Evolutionary conservation across 164 flowering plant species (phyloP), one percentile per base, ranked within the genome.

Genomic region (Aristolochia contorta): DNA sequence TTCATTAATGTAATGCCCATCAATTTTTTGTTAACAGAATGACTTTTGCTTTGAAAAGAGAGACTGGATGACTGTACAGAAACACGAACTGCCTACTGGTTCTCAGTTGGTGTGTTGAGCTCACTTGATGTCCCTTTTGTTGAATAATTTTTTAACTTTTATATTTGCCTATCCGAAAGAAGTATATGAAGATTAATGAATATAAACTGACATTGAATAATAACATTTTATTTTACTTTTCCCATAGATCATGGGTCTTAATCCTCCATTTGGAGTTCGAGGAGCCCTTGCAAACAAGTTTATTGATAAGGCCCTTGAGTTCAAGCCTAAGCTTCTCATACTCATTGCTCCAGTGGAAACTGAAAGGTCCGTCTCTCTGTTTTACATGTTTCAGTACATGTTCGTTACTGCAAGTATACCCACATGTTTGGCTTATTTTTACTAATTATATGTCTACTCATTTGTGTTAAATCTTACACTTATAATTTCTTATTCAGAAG

Each of bases 241-340:
- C 21, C n/a, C 3, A 18, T 69, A 93, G 97, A 75, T 93, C 54
- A 86, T 93, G 85, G 97, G 92, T 15, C 76, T 93, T 49, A 90
- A 84, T 74, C 96, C 97, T 57, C 99, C 97, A 23, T 90, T 93
- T 71, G 99, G 97, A 54, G 75, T 79, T 6, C 79, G 82, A 57
- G 84, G 85, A 20, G 47, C 74, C 43, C 76, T 83, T 56, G 99
- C 96, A 15, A 86, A 90, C 76, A 67, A 75, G 75, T 90, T 85
- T 67, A 79, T 93, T 32, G 63, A 82, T 32, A 84, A 86, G 76
- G 99, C 95, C 65, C 95, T 90, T 21, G 75, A 82, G 72, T 93
- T 93, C 72, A 78, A 79, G 37, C 97, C 99, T 24, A 93, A 90
- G 77, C 83, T 93, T 10, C 69, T 90, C 25, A 75, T 93, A 58